Evolutionary conservation across 2,329 filamentous ascomycete species (phyloP).

Genomic region (Acrodontium crateriforme): DNA sequence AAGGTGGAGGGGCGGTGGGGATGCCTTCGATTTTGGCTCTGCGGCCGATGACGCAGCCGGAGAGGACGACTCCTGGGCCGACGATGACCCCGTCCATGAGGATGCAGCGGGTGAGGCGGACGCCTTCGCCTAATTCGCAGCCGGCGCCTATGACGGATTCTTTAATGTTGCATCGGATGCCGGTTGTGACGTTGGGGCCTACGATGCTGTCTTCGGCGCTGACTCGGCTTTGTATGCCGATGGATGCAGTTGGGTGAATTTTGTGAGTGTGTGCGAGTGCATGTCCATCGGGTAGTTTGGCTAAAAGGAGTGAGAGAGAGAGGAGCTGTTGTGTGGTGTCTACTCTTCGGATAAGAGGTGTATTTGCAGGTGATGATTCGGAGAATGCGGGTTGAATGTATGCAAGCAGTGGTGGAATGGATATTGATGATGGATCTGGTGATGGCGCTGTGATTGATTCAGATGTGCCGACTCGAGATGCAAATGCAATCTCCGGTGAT

Average conservation of each 20-base stretch:
- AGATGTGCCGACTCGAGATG: conserved; percentile 18
- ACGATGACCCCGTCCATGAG: conserved; percentile 86
- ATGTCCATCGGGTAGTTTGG: conserved; percentile 51
- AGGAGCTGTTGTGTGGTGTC: conserved; percentile 76
- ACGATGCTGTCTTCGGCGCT: conserved; percentile 71
- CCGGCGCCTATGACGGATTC: conserved; percentile 78
- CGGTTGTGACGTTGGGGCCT: conserved; percentile 76
- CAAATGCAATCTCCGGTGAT: conserved; percentile 22
- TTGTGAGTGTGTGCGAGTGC: conserved; percentile 68
- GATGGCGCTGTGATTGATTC: conserved; percentile 5
- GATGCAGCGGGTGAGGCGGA: conserved; percentile 72
- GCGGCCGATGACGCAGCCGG: conserved; percentile 73
- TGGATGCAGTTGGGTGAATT: conserved; percentile 67
- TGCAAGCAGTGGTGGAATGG: conserved; percentile 60
- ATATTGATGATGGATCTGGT: conserved; percentile 25
- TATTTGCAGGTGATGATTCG: conserved; percentile 26
- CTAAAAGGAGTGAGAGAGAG: conserved; percentile 68
- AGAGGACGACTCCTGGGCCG: conserved; percentile 71
- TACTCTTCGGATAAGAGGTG: conserved; percentile 66
- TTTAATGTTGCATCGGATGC: conserved; percentile 84
- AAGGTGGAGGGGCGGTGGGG: conserved; percentile 6
- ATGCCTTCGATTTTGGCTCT: conserved; percentile 65
- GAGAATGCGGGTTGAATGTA: conserved; percentile 54
- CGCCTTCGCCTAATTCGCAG: conserved; percentile 75
- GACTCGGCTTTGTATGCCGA: conserved; percentile 69